Percentiles rank a stretch among this genome's conserved stretches.
These are phyloP conservation scores for Didymella lethalis DNA, from an alignment of 2,329 filamentous ascomycete genomes.

Conservation along the genomic window DNA sequence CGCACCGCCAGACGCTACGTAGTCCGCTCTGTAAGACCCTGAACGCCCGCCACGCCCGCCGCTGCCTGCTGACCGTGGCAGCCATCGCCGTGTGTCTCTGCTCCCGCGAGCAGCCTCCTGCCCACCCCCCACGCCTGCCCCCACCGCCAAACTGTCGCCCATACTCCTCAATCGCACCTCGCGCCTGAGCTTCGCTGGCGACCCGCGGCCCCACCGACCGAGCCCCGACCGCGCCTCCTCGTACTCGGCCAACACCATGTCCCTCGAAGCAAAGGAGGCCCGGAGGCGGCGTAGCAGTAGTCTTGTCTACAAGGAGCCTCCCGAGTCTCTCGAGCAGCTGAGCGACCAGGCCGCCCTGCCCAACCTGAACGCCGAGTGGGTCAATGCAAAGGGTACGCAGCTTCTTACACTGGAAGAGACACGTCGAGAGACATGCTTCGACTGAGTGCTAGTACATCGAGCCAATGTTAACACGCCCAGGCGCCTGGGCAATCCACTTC, in stretches of 20 bases:
- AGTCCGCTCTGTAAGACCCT: constrained; percentile 35
- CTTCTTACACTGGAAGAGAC: too few relatives aligned
- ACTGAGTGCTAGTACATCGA: too few relatives aligned
- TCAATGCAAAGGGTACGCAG: constrained; percentile 88
- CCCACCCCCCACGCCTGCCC: constrained; percentile 46
- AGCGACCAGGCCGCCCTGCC: constrained; percentile 94
- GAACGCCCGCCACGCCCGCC: constrained; percentile 21
- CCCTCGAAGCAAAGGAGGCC: constrained; percentile 62
- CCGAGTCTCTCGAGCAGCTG: constrained; percentile 95
- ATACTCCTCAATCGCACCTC: constrained; percentile 85
- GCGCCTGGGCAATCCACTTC: constrained; percentile 97
- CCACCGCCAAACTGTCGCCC: constrained; percentile 97
- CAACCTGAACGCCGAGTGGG: constrained; percentile 98
- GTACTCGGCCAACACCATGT: constrained; percentile 41
- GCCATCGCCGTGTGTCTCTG: constrained; percentile 14
- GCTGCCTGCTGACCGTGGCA: constrained; percentile 8
- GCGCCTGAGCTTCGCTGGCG: constrained; percentile 82
- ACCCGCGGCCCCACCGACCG: constrained; percentile 62
- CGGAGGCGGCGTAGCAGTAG: constrained; percentile 95
- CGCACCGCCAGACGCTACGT: constrained; percentile 6
- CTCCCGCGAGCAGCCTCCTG: constrained; percentile 3
- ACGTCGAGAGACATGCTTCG: too few relatives aligned
- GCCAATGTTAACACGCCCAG: constrained; percentile 56
- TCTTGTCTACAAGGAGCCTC: constrained; percentile 96
- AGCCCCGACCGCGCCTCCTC: constrained; percentile 36